Base-by-base conservation (phyloP, 2,329 filamentous ascomycete genomes). In the Stagonosporopsis chrysanthemi region DNA sequence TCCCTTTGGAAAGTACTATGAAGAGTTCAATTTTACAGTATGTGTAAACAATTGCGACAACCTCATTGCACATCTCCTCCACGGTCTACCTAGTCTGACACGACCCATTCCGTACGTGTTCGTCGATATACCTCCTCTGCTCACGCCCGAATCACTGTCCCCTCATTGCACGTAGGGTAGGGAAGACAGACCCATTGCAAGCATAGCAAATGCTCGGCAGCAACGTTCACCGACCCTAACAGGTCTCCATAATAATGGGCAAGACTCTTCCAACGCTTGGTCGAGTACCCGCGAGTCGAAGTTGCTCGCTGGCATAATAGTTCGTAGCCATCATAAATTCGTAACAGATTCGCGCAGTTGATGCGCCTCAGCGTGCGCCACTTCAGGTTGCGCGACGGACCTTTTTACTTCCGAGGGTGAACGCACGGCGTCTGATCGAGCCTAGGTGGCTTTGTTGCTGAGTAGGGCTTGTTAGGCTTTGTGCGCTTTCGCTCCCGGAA, bases 361-460 rank as follows among this genome's bases (percentile, higher is more conserved):
- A 47, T 41, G 38, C 44, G 49, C 48, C 23, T 40, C 26, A 17
- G 44, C n/a, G 6, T 31, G 3, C 29, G 17, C 28, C 29, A 29
- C 33, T 52, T 66, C 66, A 69, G 17, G 60, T 63, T 14, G 55
- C 55, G 12, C 67, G 66, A 41, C 71, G 64, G 28, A 66, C 66
- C 50, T 74, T 75, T 57, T 72, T 75, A 65, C 66, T 71, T 22
- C 71, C 73, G 15, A 74, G 67, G 9, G 67, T 70, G 45, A 75
- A 70, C 1, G 68, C 69, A 28, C 71, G 48, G 6, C 69, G 56
- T 31, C 59, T 64, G 48, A 72, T 61, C 4, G 62, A 56, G 44
- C 64, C 63, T 33, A 61, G 55, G 31, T 72, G 72, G 60, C 63
- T 65, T 26, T 46, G 29, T 9, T 47, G 56, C 4, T 66, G 70